Evolutionary conservation across 495 filamentous ascomycete genomes (phyloP), one percentile per base, ranked within the genome.

Genomic region (Hyphodiscus hymeniophilus): DNA sequence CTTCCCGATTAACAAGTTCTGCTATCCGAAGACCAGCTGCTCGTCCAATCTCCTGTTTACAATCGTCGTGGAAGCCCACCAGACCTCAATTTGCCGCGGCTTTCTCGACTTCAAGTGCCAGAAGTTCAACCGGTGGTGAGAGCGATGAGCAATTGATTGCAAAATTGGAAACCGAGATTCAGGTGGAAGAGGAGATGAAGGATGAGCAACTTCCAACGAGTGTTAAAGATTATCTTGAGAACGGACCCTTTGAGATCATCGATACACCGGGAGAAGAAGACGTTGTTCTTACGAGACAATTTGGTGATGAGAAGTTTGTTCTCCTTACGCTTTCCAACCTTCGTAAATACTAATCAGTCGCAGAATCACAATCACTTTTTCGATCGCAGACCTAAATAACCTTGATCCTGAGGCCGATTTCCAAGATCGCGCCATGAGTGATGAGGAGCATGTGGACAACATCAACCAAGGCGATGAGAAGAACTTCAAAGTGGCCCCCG

Each of bases 291-390:
- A 82, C 77, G 38, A 84, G 89, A 59, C 84, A 79, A 58, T 90
- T 86, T 51, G 85, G 84, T 60, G 81, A 91, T 60, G 92, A 99
- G 72, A 86, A 77, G 87, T 94, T 68, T 66, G 81, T 66, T 30
- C n/a, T n/a, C 24, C 12, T 4, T 12, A 13, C 11, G 11, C 17
- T 17, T 42, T 45, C 18, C 26, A 28, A 26, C 7, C 21, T 48
- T 7, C 13, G n/a, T 11, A 34, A 15, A 51, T 33, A 34, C 54
- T 64, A 43, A 63, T 46, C 32, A 21, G 15, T 32, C 7, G n/a
- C 52, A 95, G 88, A 54, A 94, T 99, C 71, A 82, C 81, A 48
- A 78, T 97, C 53, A 81, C 81, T 52, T 98, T 98, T 75, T 92
- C 89, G 54, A 89, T 95, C 62, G 81, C 86, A 55, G 94, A 96